Conservation (phyloP, 2,329 filamentous ascomycete species). For the Fusarium penzigii region DNA sequence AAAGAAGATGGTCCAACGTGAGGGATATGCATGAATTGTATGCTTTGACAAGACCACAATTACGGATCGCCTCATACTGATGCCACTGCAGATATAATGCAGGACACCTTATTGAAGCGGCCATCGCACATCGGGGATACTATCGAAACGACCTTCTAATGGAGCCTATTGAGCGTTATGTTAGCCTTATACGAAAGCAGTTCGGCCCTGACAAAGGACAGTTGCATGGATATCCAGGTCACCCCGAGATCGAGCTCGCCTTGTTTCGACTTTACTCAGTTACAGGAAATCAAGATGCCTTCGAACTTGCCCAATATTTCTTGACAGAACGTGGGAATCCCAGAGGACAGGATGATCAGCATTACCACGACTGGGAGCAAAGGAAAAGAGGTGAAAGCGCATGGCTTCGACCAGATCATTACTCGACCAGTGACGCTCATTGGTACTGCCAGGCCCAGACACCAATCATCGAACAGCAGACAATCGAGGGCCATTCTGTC, state of each 20-base stretch:
- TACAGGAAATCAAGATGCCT: constrained; percentile 38
- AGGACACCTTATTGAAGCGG: constrained; percentile 63
- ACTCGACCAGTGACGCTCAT: constrained; percentile 39
- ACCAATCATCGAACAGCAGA: constrained; percentile 46
- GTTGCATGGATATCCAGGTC: constrained; percentile 59
- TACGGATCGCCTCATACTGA: not conserved
- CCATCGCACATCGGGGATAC: constrained; percentile 54
- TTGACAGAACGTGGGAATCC: constrained; percentile 58
- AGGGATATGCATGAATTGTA: constrained; percentile 63
- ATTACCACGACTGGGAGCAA: constrained; percentile 57
- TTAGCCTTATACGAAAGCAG: constrained; percentile 49
- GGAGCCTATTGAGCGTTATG: constrained; percentile 21
- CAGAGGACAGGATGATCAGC: constrained; percentile 46
- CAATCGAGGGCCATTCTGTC: constrained; percentile 57
- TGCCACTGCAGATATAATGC: constrained; percentile 50
- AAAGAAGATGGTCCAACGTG: constrained; percentile 57
- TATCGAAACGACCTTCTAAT: constrained; percentile 54
- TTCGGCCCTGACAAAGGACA: constrained; percentile 54
- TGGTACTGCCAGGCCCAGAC: constrained; percentile 60
- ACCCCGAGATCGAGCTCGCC: constrained; percentile 49
- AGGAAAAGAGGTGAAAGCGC: constrained; percentile 49
- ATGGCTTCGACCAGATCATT: constrained; percentile 49
- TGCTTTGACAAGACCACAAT: constrained; percentile 18
- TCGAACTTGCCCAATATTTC: constrained; percentile 56
- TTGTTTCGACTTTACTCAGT: constrained; percentile 39